These are phyloP conservation scores for Hysterangium stoloniferum DNA, from an alignment of 768 basidiomycete species.

Conservation along the genomic window DNA sequence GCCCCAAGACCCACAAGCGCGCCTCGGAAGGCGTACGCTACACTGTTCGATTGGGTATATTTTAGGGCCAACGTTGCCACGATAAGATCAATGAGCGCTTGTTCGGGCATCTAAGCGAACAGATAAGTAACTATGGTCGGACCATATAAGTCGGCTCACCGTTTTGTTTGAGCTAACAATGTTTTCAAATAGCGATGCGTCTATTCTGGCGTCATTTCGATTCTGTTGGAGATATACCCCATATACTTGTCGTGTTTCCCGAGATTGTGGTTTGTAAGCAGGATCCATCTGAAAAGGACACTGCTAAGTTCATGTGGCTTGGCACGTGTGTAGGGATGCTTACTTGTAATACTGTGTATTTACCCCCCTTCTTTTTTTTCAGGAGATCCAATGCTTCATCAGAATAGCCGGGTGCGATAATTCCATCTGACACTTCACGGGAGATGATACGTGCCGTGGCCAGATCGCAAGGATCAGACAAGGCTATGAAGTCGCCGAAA, in stretches of 20 bases:
- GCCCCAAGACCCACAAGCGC: constrained; percentile 94
- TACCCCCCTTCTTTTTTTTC: constrained; percentile 94
- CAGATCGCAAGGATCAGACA: constrained; percentile 87
- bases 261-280: constrained; percentile 61
- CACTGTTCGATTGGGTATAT: constrained; percentile 99
- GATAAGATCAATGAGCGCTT: constrained; percentile 83
- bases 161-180: constrained; percentile 85
- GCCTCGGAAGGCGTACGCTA: constrained; percentile 89
- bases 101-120: constrained; percentile 53
- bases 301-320: neutral
- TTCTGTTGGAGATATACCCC: constrained; percentile 86
- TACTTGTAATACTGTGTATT: constrained; percentile 96
- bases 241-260: constrained; percentile 94
- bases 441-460: constrained; percentile 95
- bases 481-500: constrained; percentile 97
- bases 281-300: constrained; percentile 68
- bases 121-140: neutral
- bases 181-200: constrained; percentile 72
- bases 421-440: constrained; percentile 97
- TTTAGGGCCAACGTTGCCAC: constrained; percentile 96
- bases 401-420: constrained; percentile 92
- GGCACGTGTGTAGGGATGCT: too few relatives aligned
- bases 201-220: constrained; percentile 85
- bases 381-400: constrained; percentile 84
- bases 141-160: constrained; percentile 33